Base-by-base conservation (phyloP, 1,284 basidiomycete species). In the Cutaneotrichosporon daszewskae region DNA sequence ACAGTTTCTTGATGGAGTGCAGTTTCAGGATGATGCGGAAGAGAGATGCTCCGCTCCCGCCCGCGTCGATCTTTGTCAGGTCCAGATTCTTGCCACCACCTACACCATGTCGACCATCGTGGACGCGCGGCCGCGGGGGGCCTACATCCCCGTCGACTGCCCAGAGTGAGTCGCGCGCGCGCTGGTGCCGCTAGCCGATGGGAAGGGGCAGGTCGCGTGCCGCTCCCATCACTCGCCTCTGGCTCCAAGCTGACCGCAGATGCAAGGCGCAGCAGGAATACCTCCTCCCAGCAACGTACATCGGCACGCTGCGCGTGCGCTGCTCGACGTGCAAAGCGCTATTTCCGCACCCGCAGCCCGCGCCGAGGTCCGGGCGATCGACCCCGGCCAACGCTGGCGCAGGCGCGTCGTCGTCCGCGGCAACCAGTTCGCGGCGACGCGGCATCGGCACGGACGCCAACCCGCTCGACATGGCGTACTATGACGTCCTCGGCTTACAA, bases 381-480 rank as follows among this genome's bases (percentile, higher is more conserved):
- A 35, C 43, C 18, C 17, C 40, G 4, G 39, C 25, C 24, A 16
- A 46, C 5, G 40, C 3, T 5, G 18, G 18, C 10, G 24, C 12
- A 14, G 38, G 33, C 26, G 16, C 40, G n/a, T 33, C 35, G 38
- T 22, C 34, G 44, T 13, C 35, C 17, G 33, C 17, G 14, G 17
- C n/a, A 25, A 16, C 24, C 79, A 76, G 59, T 14, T n/a, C 23
- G 23, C 17, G 78, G 23, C 72, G 57, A 81, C 83, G 77, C 83
- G 86, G 58, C 16, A 66, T 69, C 25, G 88, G 87, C 1, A 85
- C 87, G 4, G 87, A 95, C 71, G 87, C 89, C 54, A 79, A 82
- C 52, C 91, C 90, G 2, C 73, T 95, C 32, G 90, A 94, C 65
- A 88, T 85, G 16, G 83, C 79, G 13, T 92, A 91, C 69, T 92